Base-by-base conservation (phyloP, 2,329 filamentous ascomycete genomes). In the Penicillium sp. region DNA sequence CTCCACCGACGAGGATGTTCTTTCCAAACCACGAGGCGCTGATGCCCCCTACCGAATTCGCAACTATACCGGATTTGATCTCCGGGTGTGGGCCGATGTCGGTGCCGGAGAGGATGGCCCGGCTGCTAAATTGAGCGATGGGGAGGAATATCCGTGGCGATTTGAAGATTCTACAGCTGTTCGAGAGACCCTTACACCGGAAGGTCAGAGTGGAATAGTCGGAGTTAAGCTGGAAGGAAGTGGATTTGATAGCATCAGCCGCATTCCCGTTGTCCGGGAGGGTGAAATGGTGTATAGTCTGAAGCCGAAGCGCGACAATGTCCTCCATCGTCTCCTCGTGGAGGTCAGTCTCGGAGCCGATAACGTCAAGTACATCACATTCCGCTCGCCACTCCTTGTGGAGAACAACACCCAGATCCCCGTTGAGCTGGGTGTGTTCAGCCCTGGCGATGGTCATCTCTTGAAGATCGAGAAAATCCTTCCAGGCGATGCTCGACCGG, bases 361-460 rank as follows among this genome's bases (percentile, higher is more conserved):
- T 74, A 97, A 97, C 63, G 88, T 98, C 73, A 98, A 98, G 74
- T 95, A 95, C 67, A 95, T 98, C 64, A 98, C 91, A 1, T 84
- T 98, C 63, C 83, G 93, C 24, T 97, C 92, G 15, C 93, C 93
- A 0, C 75, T 98, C 1, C 74, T 96, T 0, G 84, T 98, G 6
- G 93, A 98, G 67, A 98, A 98, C 70, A 88, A 93, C 55, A 98
- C 93, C 0, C 89, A 98, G 66, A 95, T 98, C 38, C 92, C 93
- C 0, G 84, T 98, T 12, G 93, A 98, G 69, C 72, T 98, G 20
- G 95, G 93, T 13, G 84, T 98, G 13, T 96, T 89, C 65, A 93
- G 92, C 67, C 83, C 84, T 0, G 82, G 89, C 54, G 87, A 95
- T 49, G 91, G 91, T 0, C 86, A 96, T 67, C 77, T 98, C 15